Evolutionary conservation across 2,329 filamentous ascomycete species (phyloP), one percentile per base, ranked within the genome.

Genomic region (Aspergillus neotritici): DNA sequence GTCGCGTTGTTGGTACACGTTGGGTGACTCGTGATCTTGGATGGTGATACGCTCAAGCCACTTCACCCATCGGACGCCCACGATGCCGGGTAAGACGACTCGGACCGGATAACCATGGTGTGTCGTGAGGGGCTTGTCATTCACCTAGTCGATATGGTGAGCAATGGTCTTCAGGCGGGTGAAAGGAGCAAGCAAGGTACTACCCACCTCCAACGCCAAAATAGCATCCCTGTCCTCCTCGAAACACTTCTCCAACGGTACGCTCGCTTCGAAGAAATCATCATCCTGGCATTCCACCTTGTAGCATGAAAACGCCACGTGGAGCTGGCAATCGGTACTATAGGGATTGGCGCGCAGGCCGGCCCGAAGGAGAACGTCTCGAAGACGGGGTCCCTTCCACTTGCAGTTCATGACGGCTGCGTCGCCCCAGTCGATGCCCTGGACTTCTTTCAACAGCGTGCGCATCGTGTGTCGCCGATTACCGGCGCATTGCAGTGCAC

Each of bases 401-500:
- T 63, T 68, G 52, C 77, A 79, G 52, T 80, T 81, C 76, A 80
- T 80, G 14, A 80, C 71, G 0, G 78, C 78, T 31, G 71, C 77
- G 51, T 80, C 77, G 31, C 70, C 70, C 78, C 79, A 82, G 53
- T 82, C 77, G 33, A 82, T 73, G 1, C 78, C 79, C 29, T 70
- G 63, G 4, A 81, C 78, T 57, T 81, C 78, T 53, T 78, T 78
- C 17, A 80, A 61, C 49, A 72, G 65, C 1, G 76, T 80, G 17
- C 77, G 74, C 77, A 81, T 81, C 2, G 76, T 78, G 54, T 81
- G 77, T 9, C 78, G 71, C 6, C 79, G 65, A 51, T 81, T 82
- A 14, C 78, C 78, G 3, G 78, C 78, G 50, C 79, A 82, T 63
- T 80, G 77, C 1, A 82, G 64, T 1, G 76, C 74, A 48, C 75